Evolutionary conservation across 257 asterid species (phyloP).

Genomic region (Solanum virginianum): DNA sequence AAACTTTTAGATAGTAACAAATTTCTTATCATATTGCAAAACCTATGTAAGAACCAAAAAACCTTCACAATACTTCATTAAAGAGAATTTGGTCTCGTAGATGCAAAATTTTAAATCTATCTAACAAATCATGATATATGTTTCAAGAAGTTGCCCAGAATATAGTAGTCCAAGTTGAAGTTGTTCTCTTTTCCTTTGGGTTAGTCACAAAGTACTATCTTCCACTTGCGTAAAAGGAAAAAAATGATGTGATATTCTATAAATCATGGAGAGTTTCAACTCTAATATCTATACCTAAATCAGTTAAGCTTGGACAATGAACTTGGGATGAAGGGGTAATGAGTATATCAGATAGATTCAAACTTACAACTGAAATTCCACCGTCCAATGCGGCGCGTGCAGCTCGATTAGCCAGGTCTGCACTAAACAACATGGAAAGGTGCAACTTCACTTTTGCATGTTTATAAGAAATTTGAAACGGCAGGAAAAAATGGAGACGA

Average conservation of each 20-base stretch:
- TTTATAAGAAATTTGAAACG: neutral
- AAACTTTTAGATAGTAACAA: neutral
- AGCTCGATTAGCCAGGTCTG: conserved; percentile 68
- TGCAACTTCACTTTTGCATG: neutral
- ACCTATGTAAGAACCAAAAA: neutral
- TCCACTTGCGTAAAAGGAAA: neutral
- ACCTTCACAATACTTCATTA: neutral
- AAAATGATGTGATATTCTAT: neutral
- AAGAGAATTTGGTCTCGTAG: neutral
- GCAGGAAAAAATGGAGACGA: neutral
- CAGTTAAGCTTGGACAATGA: neutral
- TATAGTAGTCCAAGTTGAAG: neutral
- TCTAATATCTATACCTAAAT: neutral
- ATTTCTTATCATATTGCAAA: neutral
- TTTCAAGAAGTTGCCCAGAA: neutral
- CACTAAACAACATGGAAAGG: conserved; percentile 27
- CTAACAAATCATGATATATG: neutral
- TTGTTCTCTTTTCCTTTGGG: neutral
- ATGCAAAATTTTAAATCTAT: neutral
- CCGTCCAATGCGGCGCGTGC: conserved; percentile 66
- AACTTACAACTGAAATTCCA: conserved; percentile 67
- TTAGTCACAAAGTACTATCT: neutral
- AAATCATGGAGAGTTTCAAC: neutral
- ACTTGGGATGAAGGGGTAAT: neutral
- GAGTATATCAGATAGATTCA: neutral